These are phyloP conservation scores for Boletus pseudopeckii DNA, from an alignment of 768 basidiomycete species.

Conservation along the genomic window DNA sequence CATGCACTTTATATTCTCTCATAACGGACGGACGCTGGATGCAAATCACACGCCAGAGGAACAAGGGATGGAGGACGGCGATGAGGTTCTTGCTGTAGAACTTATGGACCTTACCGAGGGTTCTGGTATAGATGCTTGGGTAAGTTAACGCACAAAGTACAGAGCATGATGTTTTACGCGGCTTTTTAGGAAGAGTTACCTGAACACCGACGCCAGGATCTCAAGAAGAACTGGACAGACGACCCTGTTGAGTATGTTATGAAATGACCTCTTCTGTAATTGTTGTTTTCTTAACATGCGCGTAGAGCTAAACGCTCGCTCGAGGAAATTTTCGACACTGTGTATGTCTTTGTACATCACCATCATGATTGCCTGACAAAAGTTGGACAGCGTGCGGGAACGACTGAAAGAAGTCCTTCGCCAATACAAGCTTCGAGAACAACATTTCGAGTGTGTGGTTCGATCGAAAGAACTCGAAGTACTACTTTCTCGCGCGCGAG, in stretches of 20 bases:
- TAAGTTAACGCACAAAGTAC: slow-evolving; percentile 32
- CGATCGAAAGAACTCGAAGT: slow-evolving; percentile 92
- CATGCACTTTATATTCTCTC: slow-evolving; percentile 84
- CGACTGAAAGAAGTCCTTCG: slow-evolving; percentile 83
- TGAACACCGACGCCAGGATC: slow-evolving; percentile 60
- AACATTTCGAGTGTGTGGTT: slow-evolving; percentile 89
- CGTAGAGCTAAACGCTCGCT: slow-evolving; percentile 67
- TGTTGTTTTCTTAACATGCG: neutral
- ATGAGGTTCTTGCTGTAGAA: slow-evolving; percentile 87
- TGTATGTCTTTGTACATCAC: slow-evolving; percentile 50
- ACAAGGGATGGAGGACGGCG: slow-evolving; percentile 81
- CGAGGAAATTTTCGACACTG: slow-evolving; percentile 81
- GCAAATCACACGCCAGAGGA: slow-evolving; percentile 84
- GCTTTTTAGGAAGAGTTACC: slow-evolving; percentile 56
- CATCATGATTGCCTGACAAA: neutral
- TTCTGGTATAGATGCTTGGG: slow-evolving; percentile 58
- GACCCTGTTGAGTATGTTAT: slow-evolving; percentile 66
- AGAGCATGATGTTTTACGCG: neutral
- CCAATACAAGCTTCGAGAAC: slow-evolving; percentile 87
- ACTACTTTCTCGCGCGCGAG: slow-evolving; percentile 78
- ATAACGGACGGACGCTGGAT: slow-evolving; percentile 76
- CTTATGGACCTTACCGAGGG: slow-evolving; percentile 85
- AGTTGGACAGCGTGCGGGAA: slow-evolving; percentile 62
- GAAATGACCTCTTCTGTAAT: slow-evolving; percentile 2
- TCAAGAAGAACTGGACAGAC: slow-evolving; percentile 81